phyloP scores from a whole-genome alignment of 805 yeast species.

The Tetrapisispora namnaoensis region DNA sequence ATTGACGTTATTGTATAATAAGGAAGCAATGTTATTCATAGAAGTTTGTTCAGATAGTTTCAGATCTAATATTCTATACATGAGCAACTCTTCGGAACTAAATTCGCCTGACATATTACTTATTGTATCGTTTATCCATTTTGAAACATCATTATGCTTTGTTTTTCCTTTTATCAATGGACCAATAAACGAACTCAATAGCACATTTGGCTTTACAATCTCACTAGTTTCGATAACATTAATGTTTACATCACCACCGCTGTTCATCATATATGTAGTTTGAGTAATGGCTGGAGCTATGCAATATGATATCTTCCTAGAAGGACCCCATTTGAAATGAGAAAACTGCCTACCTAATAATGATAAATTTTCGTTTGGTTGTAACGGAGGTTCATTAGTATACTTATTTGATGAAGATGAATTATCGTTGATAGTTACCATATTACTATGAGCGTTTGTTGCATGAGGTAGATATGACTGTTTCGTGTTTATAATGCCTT shows the following conservation, averaged over 20 bases:
- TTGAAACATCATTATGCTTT: conserved; percentile 56
- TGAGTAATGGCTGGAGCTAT: conserved; percentile 29
- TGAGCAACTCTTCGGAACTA: conserved; percentile 12
- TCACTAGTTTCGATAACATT: conserved; percentile 30
- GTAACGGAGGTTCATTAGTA: background rate
- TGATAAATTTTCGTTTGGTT: conserved; percentile 39
- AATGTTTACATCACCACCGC: conserved; percentile 17
- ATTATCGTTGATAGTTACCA: too few relatives aligned
- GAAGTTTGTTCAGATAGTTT: conserved; percentile 19
- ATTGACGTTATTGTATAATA: conserved; percentile 14
- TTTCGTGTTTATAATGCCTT: background rate
- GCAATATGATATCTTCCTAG: conserved; percentile 36
- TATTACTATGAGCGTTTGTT: conserved; percentile 18
- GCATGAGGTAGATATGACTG: conserved; percentile 6
- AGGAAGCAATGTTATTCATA: conserved; percentile 28
- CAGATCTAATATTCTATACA: conserved; percentile 18
- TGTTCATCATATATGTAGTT: conserved; percentile 10
- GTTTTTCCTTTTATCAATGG: conserved; percentile 49
- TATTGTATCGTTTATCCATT: conserved; percentile 46
- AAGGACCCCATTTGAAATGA: conserved; percentile 54
- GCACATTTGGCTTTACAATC: conserved; percentile 26
- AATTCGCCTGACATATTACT: conserved; percentile 13
- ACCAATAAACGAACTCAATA: conserved; percentile 30
- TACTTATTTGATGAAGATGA: background rate
- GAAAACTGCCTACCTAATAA: conserved; percentile 61